Evolutionary conservation across 345 rosid species (phyloP).

Genomic region (Citrus australasica): DNA sequence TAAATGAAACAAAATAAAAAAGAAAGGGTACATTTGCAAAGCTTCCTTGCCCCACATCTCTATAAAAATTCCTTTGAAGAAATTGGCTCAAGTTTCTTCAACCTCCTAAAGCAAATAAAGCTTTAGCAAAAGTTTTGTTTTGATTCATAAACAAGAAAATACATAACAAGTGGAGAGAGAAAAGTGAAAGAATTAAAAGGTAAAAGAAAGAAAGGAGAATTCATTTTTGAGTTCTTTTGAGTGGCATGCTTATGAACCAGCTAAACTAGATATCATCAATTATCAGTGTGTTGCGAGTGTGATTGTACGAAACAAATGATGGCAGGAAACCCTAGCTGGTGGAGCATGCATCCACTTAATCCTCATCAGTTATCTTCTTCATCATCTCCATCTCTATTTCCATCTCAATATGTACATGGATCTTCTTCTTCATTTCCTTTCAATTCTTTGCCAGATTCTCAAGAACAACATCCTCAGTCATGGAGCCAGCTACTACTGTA

Average conservation of each 20-base stretch:
- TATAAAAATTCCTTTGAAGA: constrained; percentile 28
- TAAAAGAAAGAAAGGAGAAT: constrained; percentile 10
- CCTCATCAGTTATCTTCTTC: constrained; percentile 33
- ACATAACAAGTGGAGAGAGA: constrained; percentile 29
- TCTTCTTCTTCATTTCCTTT: constrained; percentile 36
- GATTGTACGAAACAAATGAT: constrained; percentile 41
- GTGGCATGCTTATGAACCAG: background rate
- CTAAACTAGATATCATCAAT: background rate
- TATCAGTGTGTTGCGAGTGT: background rate
- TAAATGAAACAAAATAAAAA: constrained; percentile 21
- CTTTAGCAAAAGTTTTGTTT: constrained; percentile 36
- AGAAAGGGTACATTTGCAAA: constrained; percentile 29
- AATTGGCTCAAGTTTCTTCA: constrained; percentile 32
- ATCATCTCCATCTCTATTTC: constrained; percentile 29
- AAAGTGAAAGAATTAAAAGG: constrained; percentile 22
- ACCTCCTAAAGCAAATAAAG: constrained; percentile 21
- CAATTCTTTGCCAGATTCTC: constrained; percentile 30
- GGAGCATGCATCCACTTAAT: constrained; percentile 57
- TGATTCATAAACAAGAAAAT: constrained; percentile 40
- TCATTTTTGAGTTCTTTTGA: constrained; percentile 5
- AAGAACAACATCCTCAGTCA: constrained; percentile 46
- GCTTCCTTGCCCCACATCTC: constrained; percentile 38
- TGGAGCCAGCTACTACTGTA: constrained; percentile 65
- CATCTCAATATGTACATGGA: constrained; percentile 42
- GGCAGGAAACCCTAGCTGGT: constrained; percentile 76